Conservation (phyloP, 192 early-diverging fungal genomes). For the Geranomyces michiganensis region DNA sequence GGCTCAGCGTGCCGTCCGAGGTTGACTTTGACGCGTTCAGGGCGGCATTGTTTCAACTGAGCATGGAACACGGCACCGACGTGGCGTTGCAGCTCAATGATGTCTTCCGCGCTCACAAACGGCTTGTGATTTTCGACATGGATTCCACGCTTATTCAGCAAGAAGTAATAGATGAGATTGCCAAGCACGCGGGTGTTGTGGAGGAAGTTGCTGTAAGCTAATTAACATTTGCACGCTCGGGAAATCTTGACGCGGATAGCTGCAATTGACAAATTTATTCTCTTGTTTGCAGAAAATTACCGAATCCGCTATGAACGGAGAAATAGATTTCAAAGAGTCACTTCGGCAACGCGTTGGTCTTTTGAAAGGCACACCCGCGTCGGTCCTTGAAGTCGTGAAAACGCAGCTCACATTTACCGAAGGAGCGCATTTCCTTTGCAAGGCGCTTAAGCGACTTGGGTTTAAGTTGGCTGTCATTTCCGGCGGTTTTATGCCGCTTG, state of each 20-base stretch:
- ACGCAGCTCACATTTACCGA: conserved; percentile 81
- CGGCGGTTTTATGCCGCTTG: conserved; percentile 94
- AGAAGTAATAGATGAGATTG: conserved; percentile 99
- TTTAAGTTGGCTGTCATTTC: conserved; percentile 96
- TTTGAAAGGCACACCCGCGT: conserved; percentile 81
- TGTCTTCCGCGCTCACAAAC: conserved; percentile 85
- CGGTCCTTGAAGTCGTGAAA: conserved; percentile 80
- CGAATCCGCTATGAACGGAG: conserved; percentile 95
- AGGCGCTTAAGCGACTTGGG: conserved; percentile 85
- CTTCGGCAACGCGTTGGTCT: conserved; percentile 83
- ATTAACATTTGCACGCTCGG: too few species aligned
- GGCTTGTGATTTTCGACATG: conserved; percentile 99
- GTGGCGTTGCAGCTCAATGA: conserved; percentile 88
- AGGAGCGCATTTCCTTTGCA: conserved; percentile 89
- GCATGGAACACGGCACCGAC: conserved; percentile 42
- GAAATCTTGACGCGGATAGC: too few species aligned
- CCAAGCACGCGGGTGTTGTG: conserved; percentile 86
- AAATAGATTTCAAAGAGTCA: conserved; percentile 97
- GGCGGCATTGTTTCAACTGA: conserved; percentile 71
- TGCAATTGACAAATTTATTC: too few species aligned
- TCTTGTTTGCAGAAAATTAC: conserved; percentile 74
- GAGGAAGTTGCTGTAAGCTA: conserved; percentile 80
- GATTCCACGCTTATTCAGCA: conserved; percentile 98
- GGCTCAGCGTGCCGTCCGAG: conserved; percentile 74
- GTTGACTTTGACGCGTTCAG: conserved; percentile 71